Evolutionary conservation across 1,284 basidiomycete genomes (phyloP).

Genomic region (Neonothopanus nambi): DNA sequence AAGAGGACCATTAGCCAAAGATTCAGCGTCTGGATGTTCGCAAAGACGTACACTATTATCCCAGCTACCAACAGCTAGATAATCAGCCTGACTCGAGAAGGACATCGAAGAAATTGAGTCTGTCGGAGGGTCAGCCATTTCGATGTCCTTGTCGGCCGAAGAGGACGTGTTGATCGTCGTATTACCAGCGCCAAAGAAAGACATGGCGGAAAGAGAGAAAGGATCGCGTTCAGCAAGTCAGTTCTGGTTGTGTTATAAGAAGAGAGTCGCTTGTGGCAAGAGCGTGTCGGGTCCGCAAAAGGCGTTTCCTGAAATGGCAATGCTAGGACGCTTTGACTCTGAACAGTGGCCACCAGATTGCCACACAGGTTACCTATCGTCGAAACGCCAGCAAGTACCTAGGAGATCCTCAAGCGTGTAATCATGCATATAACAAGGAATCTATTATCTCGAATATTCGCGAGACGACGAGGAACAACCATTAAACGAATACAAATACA

Average conservation of each 20-base stretch:
- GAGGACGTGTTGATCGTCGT: constrained; percentile 11
- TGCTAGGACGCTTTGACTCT: too few relatives aligned
- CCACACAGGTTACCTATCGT: too few relatives aligned
- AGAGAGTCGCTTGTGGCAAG: background rate
- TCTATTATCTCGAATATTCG: too few relatives aligned
- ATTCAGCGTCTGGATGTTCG: background rate
- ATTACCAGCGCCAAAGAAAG: constrained; percentile 14
- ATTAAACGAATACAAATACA: too few relatives aligned
- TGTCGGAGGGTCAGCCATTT: constrained; percentile 54
- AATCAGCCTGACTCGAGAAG: constrained; percentile 51
- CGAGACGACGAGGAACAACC: too few relatives aligned
- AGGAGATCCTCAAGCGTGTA: too few relatives aligned
- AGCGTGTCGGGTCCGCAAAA: background rate
- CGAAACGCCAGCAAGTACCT: too few relatives aligned
- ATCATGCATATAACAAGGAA: too few relatives aligned
- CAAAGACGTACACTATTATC: constrained; percentile 50
- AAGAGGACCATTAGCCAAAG: background rate
- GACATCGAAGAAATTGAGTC: constrained; percentile 60
- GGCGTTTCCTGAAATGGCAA: too few relatives aligned
- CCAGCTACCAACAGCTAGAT: constrained; percentile 63
- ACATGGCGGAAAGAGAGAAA: constrained; percentile 6
- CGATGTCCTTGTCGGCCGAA: constrained; percentile 52
- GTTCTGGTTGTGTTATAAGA: background rate
- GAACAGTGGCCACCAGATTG: too few relatives aligned
- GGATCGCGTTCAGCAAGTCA: too few relatives aligned